Percentiles rank a stretch among this genome's conserved stretches.
Conservation (phyloP, 805 yeast species). For the Candida dendrica region DNA sequence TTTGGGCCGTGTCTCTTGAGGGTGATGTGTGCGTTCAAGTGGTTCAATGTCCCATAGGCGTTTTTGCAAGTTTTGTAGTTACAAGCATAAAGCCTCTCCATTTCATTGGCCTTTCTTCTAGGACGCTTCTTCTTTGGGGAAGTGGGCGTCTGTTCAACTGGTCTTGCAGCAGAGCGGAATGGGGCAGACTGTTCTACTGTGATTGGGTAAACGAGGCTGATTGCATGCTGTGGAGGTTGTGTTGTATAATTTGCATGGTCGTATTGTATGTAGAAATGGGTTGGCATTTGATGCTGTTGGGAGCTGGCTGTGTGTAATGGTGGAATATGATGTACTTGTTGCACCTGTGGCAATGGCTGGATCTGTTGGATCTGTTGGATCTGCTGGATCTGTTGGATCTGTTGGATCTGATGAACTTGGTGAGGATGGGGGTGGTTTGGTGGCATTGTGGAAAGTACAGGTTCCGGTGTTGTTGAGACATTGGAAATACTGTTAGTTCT, state of each 20-base stretch:
- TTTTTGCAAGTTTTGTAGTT: conserved; percentile 40
- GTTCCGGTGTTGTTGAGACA: not conserved
- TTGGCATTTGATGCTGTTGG: conserved; percentile 8
- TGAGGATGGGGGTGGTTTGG: not conserved
- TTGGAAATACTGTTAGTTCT: not conserved
- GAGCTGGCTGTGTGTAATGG: conserved; percentile 5
- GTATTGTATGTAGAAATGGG: conserved; percentile 3
- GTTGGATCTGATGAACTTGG: not conserved
- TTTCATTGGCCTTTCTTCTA: conserved; percentile 47
- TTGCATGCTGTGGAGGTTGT: not conserved
- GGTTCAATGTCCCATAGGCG: conserved; percentile 55
- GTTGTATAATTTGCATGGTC: not conserved
- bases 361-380: not conserved
- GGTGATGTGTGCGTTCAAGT: conserved; percentile 47
- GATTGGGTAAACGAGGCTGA: not conserved
- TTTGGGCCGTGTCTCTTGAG: conserved; percentile 49
- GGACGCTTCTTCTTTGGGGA: conserved; percentile 35
- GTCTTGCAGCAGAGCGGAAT: not conserved
- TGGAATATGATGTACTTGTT: too few species aligned
- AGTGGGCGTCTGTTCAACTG: not conserved
- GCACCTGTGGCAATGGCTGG: too few species aligned
- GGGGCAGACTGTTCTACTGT: not conserved
- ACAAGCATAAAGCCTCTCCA: conserved; percentile 47
- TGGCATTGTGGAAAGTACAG: not conserved
- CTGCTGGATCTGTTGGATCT: not conserved